Conservation (phyloP, 176 grass and related monocot species). For the Typha latifolia region DNA sequence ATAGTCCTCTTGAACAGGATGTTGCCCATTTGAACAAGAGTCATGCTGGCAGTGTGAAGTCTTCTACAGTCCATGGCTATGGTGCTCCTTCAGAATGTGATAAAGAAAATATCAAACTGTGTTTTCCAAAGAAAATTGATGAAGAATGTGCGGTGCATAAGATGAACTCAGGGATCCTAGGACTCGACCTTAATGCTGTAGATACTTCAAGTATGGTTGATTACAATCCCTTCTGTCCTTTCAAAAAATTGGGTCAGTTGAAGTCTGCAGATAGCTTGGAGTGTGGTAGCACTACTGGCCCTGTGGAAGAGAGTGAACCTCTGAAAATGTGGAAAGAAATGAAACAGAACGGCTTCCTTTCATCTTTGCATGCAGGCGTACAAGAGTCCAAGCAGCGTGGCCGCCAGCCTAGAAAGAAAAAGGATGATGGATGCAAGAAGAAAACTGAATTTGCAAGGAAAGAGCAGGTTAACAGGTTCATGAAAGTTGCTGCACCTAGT, state of each 20-base stretch:
- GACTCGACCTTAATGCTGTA: conserved; percentile 61
- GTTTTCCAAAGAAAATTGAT: neutral
- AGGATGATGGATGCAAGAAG: conserved; percentile 37
- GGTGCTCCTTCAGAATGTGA: neutral
- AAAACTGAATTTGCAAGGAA: conserved; percentile 34
- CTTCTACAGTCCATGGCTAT: neutral
- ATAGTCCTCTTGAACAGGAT: neutral
- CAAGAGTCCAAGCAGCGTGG: conserved; percentile 42
- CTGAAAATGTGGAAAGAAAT: conserved; percentile 88
- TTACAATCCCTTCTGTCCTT: conserved; percentile 71
- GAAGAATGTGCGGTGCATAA: conserved; percentile 11
- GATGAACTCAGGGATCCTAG: conserved; percentile 23
- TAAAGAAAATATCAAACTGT: neutral
- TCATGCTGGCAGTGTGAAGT: neutral
- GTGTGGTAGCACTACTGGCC: conserved; percentile 66
- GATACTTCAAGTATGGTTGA: conserved; percentile 31
- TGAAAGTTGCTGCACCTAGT: conserved; percentile 83
- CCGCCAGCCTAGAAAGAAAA: conserved; percentile 51
- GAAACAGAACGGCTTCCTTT: conserved; percentile 98
- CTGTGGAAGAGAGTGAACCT: conserved; percentile 47
- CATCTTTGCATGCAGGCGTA: conserved; percentile 50
- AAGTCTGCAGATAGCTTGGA: conserved; percentile 55
- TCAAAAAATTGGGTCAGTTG: conserved; percentile 48
- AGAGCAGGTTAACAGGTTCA: conserved; percentile 47
- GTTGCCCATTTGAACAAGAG: neutral